Evolutionary conservation across 2,329 filamentous ascomycete species (phyloP), one percentile per base, ranked within the genome.

Genomic region (Fusarium sp.): DNA sequence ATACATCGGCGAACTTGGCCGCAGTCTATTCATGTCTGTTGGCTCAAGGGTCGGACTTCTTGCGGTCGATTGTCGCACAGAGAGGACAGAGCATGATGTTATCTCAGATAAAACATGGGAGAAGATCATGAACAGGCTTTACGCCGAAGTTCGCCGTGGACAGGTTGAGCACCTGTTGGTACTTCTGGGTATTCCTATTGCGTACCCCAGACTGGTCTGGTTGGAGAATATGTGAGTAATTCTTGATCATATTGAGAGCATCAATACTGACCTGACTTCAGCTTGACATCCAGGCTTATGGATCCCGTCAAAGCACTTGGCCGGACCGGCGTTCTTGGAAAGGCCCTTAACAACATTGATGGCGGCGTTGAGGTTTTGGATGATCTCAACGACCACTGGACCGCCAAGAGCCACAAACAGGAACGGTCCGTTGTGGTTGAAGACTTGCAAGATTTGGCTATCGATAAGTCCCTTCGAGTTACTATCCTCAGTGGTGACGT

Each of bases 361-460:
- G 94, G 93, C 21, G 93, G 93, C 18, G 91, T 96, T 8, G 96
- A 98, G 78, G 92, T 98, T 15, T 83, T 97, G 27, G 94, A 97
- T 75, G 94, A 97, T 72, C 81, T 97, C 11, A 95, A 97, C 76
- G 96, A 98, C 77, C 95, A 99, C 76, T 99, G 96, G 96, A 97
- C 95, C 1, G 93, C 95, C 36, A 97, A 93, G 76, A 92, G 94
- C 75, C 94, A 98, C 81, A 99, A 98, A 77, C 85, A 88, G 25
- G 96, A 99, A 79, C 89, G 96, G 49, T 92, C 90, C 65, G 91
- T 92, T 78, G 85, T 98, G 65, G 88, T 99, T 39, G 91, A 96
- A 76, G 94, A 97, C 73, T 82, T 99, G 25, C 96, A 99, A 78
- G 93, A 97, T 73, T 84, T 99, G 60, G 94, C 96, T 11, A 93